Percentiles rank a stretch among this genome's conserved stretches.
Evolutionary conservation across 1,139 yeast genomes (phyloP).

Genomic region (Saccharomyces hybrid): DNA sequence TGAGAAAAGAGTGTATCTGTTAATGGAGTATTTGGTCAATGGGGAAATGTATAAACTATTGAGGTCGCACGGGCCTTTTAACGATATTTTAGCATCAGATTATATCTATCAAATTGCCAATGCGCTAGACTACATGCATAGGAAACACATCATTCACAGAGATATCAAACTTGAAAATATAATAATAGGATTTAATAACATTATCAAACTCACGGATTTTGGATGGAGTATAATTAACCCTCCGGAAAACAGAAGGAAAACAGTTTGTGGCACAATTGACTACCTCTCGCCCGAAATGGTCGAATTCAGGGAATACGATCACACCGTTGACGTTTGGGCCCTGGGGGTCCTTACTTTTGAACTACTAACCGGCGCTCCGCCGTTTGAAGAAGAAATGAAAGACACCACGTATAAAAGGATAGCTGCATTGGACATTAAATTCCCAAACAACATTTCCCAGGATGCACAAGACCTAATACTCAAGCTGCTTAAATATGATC

Average conservation of each 20-base stretch:
- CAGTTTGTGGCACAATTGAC: constrained; percentile 93
- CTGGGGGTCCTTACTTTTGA: constrained; percentile 83
- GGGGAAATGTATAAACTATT: constrained; percentile 82
- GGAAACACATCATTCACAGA: constrained; percentile 74
- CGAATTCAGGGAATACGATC: constrained; percentile 72
- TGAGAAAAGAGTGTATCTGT: constrained; percentile 64
- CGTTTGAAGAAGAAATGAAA: constrained; percentile 75
- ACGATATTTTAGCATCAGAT: constrained; percentile 64
- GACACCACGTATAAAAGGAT: constrained; percentile 74
- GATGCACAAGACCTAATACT: constrained; percentile 75
- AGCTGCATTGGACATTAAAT: constrained; percentile 61
- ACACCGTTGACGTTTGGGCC: constrained; percentile 85
- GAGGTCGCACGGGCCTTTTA: constrained; percentile 56
- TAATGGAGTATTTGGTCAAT: constrained; percentile 75
- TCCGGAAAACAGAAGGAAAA: constrained; percentile 47
- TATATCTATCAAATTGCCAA: constrained; percentile 78
- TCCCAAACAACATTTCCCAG: constrained; percentile 60
- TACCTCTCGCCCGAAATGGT: constrained; percentile 95
- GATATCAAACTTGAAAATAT: constrained; percentile 92
- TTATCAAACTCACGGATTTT: constrained; percentile 79
- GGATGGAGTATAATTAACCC: constrained; percentile 89
- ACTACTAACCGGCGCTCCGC: constrained; percentile 79
- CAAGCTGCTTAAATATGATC: constrained; percentile 52
- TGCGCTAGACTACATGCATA: constrained; percentile 70
- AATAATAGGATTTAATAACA: constrained; percentile 62